A percentile compares a stretch with the other conserved stretches of the same genome.
phyloP scores from a whole-genome alignment of 441 rosid species.

The Adansonia grandidieri region DNA sequence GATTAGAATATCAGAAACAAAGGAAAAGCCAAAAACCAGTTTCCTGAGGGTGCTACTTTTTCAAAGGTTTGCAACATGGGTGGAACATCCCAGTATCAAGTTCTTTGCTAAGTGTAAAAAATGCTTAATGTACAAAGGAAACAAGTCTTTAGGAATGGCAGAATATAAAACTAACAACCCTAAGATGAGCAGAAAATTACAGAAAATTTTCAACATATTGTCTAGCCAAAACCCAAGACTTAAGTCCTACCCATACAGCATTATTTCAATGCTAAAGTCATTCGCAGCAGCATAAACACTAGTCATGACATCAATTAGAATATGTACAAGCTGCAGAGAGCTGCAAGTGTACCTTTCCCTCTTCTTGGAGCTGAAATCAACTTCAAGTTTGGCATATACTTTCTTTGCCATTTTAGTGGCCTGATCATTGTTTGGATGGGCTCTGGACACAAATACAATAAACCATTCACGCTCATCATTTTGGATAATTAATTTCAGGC shows the following conservation, averaged over 20 bases:
- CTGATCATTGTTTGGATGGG: conserved; percentile 90
- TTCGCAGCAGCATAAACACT: neutral
- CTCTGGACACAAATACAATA: conserved; percentile 92
- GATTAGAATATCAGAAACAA: conserved; percentile 33
- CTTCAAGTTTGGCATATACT: conserved; percentile 91
- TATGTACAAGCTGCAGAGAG: conserved; percentile 17
- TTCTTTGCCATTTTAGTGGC: conserved; percentile 88
- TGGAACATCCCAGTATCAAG: neutral
- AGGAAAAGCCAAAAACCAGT: conserved; percentile 17
- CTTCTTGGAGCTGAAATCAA: conserved; percentile 94
- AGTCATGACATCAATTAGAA: conserved; percentile 22
- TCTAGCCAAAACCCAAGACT: conserved; percentile 12
- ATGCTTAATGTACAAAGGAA: conserved; percentile 11
- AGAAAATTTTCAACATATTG: neutral
- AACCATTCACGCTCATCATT: conserved; percentile 98
- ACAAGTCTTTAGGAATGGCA: conserved; percentile 8
- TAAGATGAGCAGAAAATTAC: neutral
- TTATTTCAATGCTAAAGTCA: conserved; percentile 15
- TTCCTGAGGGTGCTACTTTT: conserved; percentile 1
- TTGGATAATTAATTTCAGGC: conserved; percentile 85
- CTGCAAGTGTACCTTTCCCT: conserved; percentile 75
- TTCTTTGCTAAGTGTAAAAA: neutral
- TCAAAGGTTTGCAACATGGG: neutral
- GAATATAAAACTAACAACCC: conserved; percentile 9
- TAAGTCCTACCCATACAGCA: neutral